Percentiles rank a stretch among this genome's conserved stretches.
Evolutionary conservation across 148 eudicot genomes (phyloP).

Genomic region (Rhododendron molle): DNA sequence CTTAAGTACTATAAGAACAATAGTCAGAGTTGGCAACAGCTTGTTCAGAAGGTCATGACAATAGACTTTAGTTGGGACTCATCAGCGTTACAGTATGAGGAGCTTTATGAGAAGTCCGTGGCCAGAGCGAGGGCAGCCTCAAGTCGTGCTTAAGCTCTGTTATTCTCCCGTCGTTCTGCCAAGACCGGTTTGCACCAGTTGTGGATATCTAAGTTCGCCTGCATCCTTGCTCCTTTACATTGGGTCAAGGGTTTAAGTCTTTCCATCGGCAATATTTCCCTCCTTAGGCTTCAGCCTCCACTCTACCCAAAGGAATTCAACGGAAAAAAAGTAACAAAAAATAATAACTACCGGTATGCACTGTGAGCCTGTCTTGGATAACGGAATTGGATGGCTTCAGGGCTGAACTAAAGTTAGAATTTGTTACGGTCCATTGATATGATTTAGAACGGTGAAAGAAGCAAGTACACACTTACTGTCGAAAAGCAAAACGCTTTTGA

Average conservation of each 20-base stretch:
- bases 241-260: neutral
- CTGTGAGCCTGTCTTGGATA: neutral
- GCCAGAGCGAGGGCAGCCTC: slow-evolving; percentile 57
- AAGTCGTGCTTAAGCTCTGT: slow-evolving; percentile 22
- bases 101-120: slow-evolving; percentile 63
- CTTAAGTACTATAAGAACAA: slow-evolving; percentile 43
- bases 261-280: neutral
- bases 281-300: neutral
- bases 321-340: neutral
- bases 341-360: neutral
- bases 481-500: neutral
- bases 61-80: slow-evolving; percentile 91
- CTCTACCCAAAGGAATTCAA: neutral
- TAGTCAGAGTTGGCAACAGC: slow-evolving; percentile 60
- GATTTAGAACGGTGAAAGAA: neutral
- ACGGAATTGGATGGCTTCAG: neutral
- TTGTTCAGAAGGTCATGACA: slow-evolving; percentile 76
- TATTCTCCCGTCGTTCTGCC: neutral
- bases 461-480: neutral
- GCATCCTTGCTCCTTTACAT: neutral
- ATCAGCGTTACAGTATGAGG: slow-evolving; percentile 74
- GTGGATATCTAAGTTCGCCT: neutral
- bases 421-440: neutral
- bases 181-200: neutral
- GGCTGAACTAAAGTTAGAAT: neutral